Percentiles rank a stretch among this genome's conserved stretches.
phyloP scores from a whole-genome alignment of 345 rosid species.

The Bruguiera parviflora region DNA sequence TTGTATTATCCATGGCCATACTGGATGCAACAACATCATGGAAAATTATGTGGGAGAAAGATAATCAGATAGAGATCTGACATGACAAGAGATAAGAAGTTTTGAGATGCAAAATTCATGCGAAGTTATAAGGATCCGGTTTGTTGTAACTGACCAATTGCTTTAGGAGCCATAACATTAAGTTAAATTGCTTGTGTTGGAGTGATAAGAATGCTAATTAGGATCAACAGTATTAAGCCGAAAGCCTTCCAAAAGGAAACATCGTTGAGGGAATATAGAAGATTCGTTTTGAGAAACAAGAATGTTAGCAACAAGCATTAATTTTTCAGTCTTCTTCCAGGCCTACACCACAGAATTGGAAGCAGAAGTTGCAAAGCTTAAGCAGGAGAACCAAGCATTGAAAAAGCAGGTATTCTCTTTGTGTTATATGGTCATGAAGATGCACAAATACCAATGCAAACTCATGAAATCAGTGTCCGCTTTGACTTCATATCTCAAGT shows the following conservation, averaged over 20 bases:
- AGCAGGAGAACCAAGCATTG: slow-evolving; percentile 75
- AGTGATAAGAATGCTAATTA: background rate
- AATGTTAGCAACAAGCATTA: background rate
- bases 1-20: slow-evolving; percentile 32
- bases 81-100: slow-evolving; percentile 33
- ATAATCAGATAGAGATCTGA: slow-evolving; percentile 35
- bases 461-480: background rate
- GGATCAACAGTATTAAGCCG: background rate
- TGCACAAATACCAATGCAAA: background rate
- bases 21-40: slow-evolving; percentile 32
- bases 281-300: background rate
- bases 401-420: slow-evolving; percentile 60
- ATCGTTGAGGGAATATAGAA: background rate
- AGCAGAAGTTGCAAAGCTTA: slow-evolving; percentile 82
- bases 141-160: slow-evolving; percentile 25
- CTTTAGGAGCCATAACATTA: slow-evolving; percentile 17
- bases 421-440: background rate
- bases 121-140: slow-evolving; percentile 33
- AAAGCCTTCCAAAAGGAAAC: slow-evolving; percentile 2
- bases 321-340: slow-evolving; percentile 35
- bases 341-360: slow-evolving; percentile 95
- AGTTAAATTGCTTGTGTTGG: slow-evolving; percentile 12
- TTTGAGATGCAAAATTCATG: slow-evolving; percentile 37
- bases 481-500: slow-evolving; percentile 2
- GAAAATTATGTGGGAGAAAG: slow-evolving; percentile 34